phyloP scores from a whole-genome alignment of 495 filamentous ascomycete genomes.

The Aspergillus egyptiacus region DNA sequence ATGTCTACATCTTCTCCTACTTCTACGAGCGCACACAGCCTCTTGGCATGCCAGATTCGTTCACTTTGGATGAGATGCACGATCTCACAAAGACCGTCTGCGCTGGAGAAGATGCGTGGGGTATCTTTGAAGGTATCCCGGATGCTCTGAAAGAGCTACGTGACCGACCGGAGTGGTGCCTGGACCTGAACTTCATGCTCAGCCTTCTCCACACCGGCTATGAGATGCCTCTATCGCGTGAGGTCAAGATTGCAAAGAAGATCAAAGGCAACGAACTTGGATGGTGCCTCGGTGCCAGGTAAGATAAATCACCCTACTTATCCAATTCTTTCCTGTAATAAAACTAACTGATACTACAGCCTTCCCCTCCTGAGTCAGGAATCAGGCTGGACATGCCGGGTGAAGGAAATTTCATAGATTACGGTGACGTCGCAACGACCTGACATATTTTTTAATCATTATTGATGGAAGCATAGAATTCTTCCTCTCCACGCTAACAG shows the following conservation, averaged over 20 bases:
- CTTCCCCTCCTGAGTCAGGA: slow-evolving; percentile 67
- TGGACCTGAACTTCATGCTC: slow-evolving; percentile 95
- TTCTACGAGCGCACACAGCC: slow-evolving; percentile 91
- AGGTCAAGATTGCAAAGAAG: slow-evolving; percentile 98
- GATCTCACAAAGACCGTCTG: slow-evolving; percentile 82
- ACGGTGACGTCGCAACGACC: slow-evolving; percentile 16
- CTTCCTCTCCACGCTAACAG: slow-evolving; percentile 20
- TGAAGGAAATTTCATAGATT: slow-evolving; percentile 54
- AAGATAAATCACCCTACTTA: slow-evolving; percentile 25
- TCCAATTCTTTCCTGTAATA: not conserved
- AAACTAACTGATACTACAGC: slow-evolving; percentile 46
- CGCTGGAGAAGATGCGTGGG: slow-evolving; percentile 70
- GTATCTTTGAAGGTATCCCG: slow-evolving; percentile 64
- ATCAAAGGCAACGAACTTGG: slow-evolving; percentile 95
- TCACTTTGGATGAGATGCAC: slow-evolving; percentile 80
- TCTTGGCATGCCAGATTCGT: slow-evolving; percentile 92
- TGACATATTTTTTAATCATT: slow-evolving; percentile 18
- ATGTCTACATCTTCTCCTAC: slow-evolving; percentile 94
- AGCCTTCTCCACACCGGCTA: slow-evolving; percentile 91
- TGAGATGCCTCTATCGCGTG: slow-evolving; percentile 92
- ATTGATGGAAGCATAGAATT: slow-evolving; percentile 31
- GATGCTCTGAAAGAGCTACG: slow-evolving; percentile 66
- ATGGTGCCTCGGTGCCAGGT: slow-evolving; percentile 97
- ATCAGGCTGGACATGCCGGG: slow-evolving; percentile 69
- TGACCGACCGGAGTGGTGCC: slow-evolving; percentile 79